phyloP scores from a whole-genome alignment of 148 eudicot species.

The Silene latifolia region DNA sequence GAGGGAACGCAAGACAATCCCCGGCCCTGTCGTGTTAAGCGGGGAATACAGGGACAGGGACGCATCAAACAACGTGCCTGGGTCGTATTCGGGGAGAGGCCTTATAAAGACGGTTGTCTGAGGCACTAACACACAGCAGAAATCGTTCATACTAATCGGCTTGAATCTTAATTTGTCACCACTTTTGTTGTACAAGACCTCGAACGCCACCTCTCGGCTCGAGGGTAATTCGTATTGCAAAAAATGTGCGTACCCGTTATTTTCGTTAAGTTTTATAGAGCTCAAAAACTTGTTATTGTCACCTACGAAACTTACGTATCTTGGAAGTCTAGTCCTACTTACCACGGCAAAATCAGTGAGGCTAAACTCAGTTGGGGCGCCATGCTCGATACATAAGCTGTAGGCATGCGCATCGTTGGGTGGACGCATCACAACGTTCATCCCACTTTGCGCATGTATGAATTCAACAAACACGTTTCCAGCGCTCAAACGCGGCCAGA shows the following conservation, averaged over 20 bases:
- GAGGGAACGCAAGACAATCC: too few species aligned
- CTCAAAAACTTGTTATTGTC: background rate
- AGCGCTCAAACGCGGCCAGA: background rate
- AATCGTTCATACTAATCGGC: background rate
- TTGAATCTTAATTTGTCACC: background rate
- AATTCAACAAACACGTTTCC: background rate
- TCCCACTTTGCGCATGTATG: background rate
- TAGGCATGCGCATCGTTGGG: background rate
- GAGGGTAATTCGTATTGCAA: background rate
- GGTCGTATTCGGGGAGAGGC: background rate
- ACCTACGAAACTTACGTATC: background rate
- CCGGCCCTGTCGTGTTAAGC: too few species aligned
- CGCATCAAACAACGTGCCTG: background rate
- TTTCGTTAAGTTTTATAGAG: background rate
- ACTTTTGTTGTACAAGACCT: background rate
- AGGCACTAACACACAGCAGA: background rate
- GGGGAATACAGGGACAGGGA: too few species aligned
- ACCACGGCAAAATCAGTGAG: background rate
- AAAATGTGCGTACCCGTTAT: background rate
- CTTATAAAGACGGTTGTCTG: background rate
- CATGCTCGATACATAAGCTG: background rate
- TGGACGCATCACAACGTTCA: constrained; percentile 1
- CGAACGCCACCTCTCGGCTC: background rate
- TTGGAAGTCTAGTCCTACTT: background rate
- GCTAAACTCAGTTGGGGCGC: background rate